phyloP scores from a whole-genome alignment of 345 rosid species.

The Camelina laxa region DNA sequence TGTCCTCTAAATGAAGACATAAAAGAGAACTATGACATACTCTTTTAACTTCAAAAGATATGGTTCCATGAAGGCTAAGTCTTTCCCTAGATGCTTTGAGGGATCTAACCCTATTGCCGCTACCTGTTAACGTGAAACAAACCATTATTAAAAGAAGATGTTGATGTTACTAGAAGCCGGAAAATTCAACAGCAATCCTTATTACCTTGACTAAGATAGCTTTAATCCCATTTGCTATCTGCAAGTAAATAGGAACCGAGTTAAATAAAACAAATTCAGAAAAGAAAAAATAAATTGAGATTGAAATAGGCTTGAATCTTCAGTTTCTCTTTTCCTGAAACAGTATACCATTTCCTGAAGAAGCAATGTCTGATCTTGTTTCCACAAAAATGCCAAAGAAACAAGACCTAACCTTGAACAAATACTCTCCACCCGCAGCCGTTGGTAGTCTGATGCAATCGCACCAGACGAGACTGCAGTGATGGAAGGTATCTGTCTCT shows the following conservation, averaged over 20 bases:
- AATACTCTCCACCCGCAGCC: slow-evolving; percentile 92
- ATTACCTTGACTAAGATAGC: slow-evolving; percentile 87
- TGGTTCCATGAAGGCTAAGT: slow-evolving; percentile 65
- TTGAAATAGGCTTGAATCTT: slow-evolving; percentile 24
- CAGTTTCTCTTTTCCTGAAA: slow-evolving; percentile 25
- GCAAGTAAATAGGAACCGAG: slow-evolving; percentile 34
- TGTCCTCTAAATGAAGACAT: background rate
- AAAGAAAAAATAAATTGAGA: slow-evolving; percentile 16
- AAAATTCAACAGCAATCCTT: slow-evolving; percentile 27
- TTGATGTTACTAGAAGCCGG: background rate
- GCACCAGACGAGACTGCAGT: slow-evolving; percentile 94
- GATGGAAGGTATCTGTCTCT: slow-evolving; percentile 78
- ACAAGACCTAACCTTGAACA: slow-evolving; percentile 99
- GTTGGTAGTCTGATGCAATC: slow-evolving; percentile 94
- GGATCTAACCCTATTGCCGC: slow-evolving; percentile 96
- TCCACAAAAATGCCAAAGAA: slow-evolving; percentile 97
- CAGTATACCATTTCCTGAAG: slow-evolving; percentile 89
- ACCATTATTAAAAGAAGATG: background rate
- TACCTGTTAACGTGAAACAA: slow-evolving; percentile 55
- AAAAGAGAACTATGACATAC: slow-evolving; percentile 51
- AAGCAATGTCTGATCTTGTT: slow-evolving; percentile 93
- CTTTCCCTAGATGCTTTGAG: slow-evolving; percentile 89
- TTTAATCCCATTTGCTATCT: slow-evolving; percentile 70
- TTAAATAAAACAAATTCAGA: slow-evolving; percentile 13
- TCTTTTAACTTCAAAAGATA: slow-evolving; percentile 84